Conservation (phyloP, 176 grass and related monocot genomes). For the Triticum turgidum region DNA sequence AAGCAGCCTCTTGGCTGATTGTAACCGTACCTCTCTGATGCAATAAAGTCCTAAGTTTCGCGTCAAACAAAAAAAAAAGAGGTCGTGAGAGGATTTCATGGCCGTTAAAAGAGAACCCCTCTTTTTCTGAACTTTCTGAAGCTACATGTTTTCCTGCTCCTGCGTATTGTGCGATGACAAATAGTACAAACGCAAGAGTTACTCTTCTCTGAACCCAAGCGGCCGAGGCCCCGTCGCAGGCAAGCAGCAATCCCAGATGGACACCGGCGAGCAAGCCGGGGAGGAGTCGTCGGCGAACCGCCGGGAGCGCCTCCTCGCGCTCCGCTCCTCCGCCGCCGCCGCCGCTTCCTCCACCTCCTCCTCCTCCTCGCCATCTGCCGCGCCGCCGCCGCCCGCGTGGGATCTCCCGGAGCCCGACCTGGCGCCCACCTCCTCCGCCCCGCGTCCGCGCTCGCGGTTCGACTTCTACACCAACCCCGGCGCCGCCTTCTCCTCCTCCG, state of each 20-base stretch:
- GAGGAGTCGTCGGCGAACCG: constrained; percentile 38
- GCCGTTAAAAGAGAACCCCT: too few relatives aligned
- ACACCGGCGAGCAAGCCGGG: constrained; percentile 19
- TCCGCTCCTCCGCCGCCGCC: constrained; percentile 25
- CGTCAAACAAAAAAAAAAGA: too few relatives aligned
- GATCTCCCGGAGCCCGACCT: constrained; percentile 38
- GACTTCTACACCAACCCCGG: constrained; percentile 58
- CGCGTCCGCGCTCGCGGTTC: constrained; percentile 22
- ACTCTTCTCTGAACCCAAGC: background rate
- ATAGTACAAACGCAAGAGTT: background rate
- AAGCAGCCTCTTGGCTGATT: too few relatives aligned
- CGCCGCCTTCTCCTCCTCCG: constrained; percentile 48
- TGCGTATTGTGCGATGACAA: background rate
- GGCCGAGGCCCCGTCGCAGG: background rate
- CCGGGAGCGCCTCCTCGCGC: constrained; percentile 50
- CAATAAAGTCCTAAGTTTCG: too few relatives aligned
- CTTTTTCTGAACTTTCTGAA: too few relatives aligned
- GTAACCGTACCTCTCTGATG: too few relatives aligned
- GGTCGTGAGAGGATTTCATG: too few relatives aligned
- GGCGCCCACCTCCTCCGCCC: background rate
- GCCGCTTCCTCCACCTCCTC: background rate
- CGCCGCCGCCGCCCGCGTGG: background rate
- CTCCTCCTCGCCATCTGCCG: background rate
- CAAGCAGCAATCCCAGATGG: constrained; percentile 17
- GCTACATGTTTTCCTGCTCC: background rate